These are phyloP conservation scores for Crithidia fasciculata DNA, from an alignment of 208 protist species.

Conservation along the genomic window DNA sequence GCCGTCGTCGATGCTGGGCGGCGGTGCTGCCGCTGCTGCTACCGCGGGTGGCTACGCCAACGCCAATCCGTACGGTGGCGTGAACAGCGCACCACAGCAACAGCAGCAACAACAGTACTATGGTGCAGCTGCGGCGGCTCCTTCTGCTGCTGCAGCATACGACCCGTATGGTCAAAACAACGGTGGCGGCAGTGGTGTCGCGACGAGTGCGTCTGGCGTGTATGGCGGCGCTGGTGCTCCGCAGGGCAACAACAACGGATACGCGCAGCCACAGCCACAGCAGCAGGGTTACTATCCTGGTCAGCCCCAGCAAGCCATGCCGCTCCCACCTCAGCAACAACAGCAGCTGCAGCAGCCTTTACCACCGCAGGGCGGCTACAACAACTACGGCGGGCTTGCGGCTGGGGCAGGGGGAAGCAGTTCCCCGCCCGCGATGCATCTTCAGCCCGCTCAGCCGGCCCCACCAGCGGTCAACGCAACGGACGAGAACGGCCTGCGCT, in stretches of 20 bases:
- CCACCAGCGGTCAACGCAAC: conserved; percentile 48
- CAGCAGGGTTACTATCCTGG: conserved; percentile 6
- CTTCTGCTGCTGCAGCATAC: background rate
- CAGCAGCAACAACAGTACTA: conserved; percentile 29
- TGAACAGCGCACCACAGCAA: conserved; percentile 7
- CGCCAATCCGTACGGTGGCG: conserved; percentile 7
- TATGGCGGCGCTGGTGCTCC: background rate
- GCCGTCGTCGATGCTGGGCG: background rate
- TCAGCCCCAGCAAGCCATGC: background rate
- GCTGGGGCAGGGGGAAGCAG: background rate
- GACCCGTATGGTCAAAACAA: conserved; percentile 6
- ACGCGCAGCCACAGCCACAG: background rate
- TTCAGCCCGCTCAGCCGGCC: conserved; percentile 8
- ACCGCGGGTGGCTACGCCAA: background rate
- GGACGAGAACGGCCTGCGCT: conserved; percentile 81
- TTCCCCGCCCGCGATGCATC: background rate
- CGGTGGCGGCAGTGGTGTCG: background rate
- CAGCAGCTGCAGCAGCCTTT: background rate
- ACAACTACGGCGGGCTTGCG: background rate
- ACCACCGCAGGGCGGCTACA: background rate
- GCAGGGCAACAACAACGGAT: conserved; percentile 9
- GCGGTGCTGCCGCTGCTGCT: too few relatives aligned
- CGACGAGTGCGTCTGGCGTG: background rate
- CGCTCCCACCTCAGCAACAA: background rate
- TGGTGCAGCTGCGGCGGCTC: conserved; percentile 2